Base-by-base conservation (phyloP, 768 basidiomycete genomes). In the Suillus occidentalis region DNA sequence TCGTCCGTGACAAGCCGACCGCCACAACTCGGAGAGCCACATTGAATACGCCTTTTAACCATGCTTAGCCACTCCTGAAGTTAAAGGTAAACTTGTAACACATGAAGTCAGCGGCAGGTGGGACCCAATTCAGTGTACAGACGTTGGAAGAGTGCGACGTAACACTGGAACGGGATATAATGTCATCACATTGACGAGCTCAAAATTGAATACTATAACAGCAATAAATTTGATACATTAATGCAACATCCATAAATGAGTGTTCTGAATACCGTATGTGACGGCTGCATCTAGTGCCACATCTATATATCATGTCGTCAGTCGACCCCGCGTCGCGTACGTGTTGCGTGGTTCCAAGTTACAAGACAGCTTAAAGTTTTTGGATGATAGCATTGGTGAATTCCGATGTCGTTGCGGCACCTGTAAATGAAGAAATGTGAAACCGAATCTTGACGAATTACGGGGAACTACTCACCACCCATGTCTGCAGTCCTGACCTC, bases 401-500 rank as follows among this genome's bases (percentile, higher is more conserved):
- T 72, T 98, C 97, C 36, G 92, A 94, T 64, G 97, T 99, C 36
- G 91, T 92, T 53, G 94, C 87, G 67, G 90, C 88, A 63, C 95
- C 94, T 93, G 65, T 13, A 58, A 28, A 63, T 42, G 42, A 62
- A 65, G 60, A 68, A 62, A 72, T 40, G 42, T 57, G 37, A 53
- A 63, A 57, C 42, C 20, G 25, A 59, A 39, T 16, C 40, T 18
- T 6, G 34, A 42, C 36, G 5, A 28, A 61, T 57, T 55, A 52
- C 59, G 49, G 57, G 57, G 25, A 37, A 63, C 64, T 16, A 83
- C 88, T 78, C 79, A 92, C 95, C 96, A 65, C 92, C 92, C 91
- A 99, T 93, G 72, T 99, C 97, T 65, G 93, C 89, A 39, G 97
- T 99, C 76, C 91, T 86, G 75, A 97, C 87, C 76, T 92, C 90